A percentile compares a stretch with the other conserved stretches of the same genome.
Evolutionary conservation across 2,329 filamentous ascomycete species (phyloP).

Genomic region (Diaporthe citri): DNA sequence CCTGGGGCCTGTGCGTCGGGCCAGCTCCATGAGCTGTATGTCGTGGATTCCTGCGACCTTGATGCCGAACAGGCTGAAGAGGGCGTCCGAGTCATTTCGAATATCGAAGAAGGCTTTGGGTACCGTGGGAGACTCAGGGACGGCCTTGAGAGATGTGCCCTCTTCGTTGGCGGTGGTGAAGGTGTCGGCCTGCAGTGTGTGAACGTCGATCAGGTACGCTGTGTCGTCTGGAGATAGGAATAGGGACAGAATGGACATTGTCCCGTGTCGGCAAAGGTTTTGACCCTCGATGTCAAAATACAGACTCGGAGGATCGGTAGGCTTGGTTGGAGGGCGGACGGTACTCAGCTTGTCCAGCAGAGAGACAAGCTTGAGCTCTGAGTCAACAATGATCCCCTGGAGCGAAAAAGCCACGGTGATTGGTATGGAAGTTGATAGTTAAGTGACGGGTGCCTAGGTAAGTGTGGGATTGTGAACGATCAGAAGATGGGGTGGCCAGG

Average conservation of each 20-base stretch:
- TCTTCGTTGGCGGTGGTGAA: conserved; percentile 43
- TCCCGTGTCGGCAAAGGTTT: conserved; percentile 36
- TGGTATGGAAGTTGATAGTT: not conserved
- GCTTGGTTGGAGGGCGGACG: not conserved
- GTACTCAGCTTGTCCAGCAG: not conserved
- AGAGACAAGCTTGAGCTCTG: not conserved
- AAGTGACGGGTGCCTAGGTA: not conserved
- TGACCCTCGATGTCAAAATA: conserved; percentile 10
- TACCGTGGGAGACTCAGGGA: conserved; percentile 59
- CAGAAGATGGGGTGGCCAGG: too few species aligned
- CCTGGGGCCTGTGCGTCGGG: conserved; percentile 42
- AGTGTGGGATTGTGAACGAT: not conserved
- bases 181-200: conserved; percentile 47
- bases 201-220: conserved; percentile 60
- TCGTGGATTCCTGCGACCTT: conserved; percentile 60
- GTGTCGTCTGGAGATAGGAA: conserved; percentile 35
- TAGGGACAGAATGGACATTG: conserved; percentile 39
- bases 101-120: conserved; percentile 70
- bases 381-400: not conserved
- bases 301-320: not conserved
- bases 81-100: conserved; percentile 68
- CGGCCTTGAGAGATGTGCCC: conserved; percentile 48
- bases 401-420: not conserved
- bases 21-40: conserved; percentile 69
- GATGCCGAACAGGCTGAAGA: conserved; percentile 61